phyloP scores from a whole-genome alignment of 148 eudicot species.

The Heliosperma pusillum region DNA sequence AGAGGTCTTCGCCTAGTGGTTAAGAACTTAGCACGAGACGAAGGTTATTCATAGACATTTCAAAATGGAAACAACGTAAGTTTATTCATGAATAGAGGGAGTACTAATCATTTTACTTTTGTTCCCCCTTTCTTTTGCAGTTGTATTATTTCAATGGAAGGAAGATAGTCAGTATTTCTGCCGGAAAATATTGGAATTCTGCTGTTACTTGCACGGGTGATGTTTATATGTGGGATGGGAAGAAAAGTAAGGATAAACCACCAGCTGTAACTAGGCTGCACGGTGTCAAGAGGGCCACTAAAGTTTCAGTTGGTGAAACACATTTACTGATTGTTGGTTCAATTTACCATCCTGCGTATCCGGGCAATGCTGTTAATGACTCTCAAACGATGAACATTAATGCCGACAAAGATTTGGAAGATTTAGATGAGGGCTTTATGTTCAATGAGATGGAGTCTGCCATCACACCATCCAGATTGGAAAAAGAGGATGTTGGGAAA shows the following conservation, averaged over 20 bases:
- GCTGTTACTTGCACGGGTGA: conserved; percentile 80
- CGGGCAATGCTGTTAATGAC: conserved; percentile 28
- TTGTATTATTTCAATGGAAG: conserved; percentile 61
- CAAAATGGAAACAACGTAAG: background rate
- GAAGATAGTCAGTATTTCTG: conserved; percentile 59
- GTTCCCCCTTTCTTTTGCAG: conserved; percentile 31
- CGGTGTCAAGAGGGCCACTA: conserved; percentile 82
- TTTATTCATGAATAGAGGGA: too few relatives aligned
- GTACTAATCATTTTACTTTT: background rate
- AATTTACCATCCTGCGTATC: conserved; percentile 76
- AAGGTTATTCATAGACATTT: background rate
- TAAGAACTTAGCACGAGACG: too few relatives aligned
- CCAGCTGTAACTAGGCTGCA: conserved; percentile 63
- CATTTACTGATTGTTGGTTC: conserved; percentile 77
- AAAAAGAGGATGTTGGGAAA: conserved; percentile 31
- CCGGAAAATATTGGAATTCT: conserved; percentile 92
- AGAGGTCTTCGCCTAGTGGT: too few relatives aligned
- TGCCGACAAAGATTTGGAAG: conserved; percentile 39
- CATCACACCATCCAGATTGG: conserved; percentile 16
- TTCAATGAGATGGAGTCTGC: conserved; percentile 50
- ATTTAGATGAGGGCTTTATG: conserved; percentile 71
- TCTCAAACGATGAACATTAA: conserved; percentile 31
- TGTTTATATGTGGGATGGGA: conserved; percentile 88
- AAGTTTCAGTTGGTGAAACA: conserved; percentile 90
- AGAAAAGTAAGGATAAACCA: conserved; percentile 52